These are phyloP conservation scores for Myxozyma lipomycoides DNA, from an alignment of 805 yeast species.

Conservation along the genomic window DNA sequence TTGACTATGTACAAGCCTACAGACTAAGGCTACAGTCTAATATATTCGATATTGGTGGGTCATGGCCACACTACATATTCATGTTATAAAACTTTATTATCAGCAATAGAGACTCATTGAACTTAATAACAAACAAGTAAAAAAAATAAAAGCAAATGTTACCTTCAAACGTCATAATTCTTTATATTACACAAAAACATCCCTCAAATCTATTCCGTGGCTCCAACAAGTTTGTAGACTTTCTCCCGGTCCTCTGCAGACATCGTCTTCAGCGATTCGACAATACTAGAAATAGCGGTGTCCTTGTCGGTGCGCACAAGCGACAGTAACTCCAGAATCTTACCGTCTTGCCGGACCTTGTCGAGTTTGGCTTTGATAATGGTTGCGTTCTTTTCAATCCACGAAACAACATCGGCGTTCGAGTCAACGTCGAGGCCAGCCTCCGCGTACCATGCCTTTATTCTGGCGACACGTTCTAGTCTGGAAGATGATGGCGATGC, in stretches of 20 bases:
- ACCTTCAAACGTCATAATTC: too few relatives aligned
- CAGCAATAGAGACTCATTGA: too few relatives aligned
- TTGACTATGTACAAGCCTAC: too few relatives aligned
- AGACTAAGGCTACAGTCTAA: too few relatives aligned
- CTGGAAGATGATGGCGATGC: slow-evolving; percentile 54
- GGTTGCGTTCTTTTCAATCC: slow-evolving; percentile 12
- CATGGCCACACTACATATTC: too few relatives aligned
- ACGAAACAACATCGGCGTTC: slow-evolving; percentile 17
- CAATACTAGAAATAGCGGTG: slow-evolving; percentile 13
- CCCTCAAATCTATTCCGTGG: background rate
- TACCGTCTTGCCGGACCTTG: slow-evolving; percentile 16
- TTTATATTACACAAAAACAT: background rate
- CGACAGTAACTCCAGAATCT: slow-evolving; percentile 17
- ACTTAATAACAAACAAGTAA: too few relatives aligned
- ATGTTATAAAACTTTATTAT: too few relatives aligned
- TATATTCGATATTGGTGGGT: too few relatives aligned
- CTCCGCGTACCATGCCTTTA: slow-evolving; percentile 44
- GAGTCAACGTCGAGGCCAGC: slow-evolving; percentile 21
- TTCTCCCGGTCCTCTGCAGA: slow-evolving; percentile 37
- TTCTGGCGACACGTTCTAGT: slow-evolving; percentile 78
- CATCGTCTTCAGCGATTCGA: slow-evolving; percentile 35
- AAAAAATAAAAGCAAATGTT: too few relatives aligned
- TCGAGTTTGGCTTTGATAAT: slow-evolving; percentile 13
- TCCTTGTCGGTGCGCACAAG: slow-evolving; percentile 18
- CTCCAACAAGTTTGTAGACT: slow-evolving; percentile 29